Conservation (phyloP, 306 rosid species). For the Mimosa pudica region DNA sequence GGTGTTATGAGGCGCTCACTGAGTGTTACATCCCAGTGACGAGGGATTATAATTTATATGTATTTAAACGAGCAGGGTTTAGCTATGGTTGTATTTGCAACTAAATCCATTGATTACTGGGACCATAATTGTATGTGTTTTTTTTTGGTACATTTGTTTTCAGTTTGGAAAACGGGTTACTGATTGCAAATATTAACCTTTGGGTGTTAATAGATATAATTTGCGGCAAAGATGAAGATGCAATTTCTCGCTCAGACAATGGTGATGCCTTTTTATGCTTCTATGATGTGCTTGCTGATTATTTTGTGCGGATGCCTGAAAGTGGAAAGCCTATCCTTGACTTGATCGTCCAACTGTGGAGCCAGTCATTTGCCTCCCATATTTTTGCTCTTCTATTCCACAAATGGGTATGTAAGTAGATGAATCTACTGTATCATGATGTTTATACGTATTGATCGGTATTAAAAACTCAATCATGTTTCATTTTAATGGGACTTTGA, state of each 20-base stretch:
- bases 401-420: slow-evolving; percentile 80
- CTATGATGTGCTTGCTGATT: slow-evolving; percentile 93
- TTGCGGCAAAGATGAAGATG: slow-evolving; percentile 72
- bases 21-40: not conserved
- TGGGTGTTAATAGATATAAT: slow-evolving; percentile 60
- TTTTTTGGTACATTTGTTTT: not conserved
- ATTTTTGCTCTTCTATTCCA: slow-evolving; percentile 89
- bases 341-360: slow-evolving; percentile 91
- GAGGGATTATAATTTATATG: not conserved
- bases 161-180: slow-evolving; percentile 21
- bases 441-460: slow-evolving; percentile 14
- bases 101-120: slow-evolving; percentile 14
- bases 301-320: slow-evolving; percentile 73
- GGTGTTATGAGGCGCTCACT: not conserved
- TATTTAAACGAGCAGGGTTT: not conserved
- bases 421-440: not conserved
- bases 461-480: not conserved
- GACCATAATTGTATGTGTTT: not conserved
- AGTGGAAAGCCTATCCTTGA: slow-evolving; percentile 84
- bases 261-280: slow-evolving; percentile 63
- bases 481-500: not conserved
- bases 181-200: slow-evolving; percentile 28
- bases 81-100: slow-evolving; percentile 2
- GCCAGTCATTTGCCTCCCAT: slow-evolving; percentile 96
- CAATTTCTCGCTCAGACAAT: slow-evolving; percentile 63